A percentile compares a stretch with the other conserved stretches of the same genome.
These are phyloP conservation scores for Nicotiana attenuata DNA, from an alignment of 257 asterid species.

Conservation along the genomic window DNA sequence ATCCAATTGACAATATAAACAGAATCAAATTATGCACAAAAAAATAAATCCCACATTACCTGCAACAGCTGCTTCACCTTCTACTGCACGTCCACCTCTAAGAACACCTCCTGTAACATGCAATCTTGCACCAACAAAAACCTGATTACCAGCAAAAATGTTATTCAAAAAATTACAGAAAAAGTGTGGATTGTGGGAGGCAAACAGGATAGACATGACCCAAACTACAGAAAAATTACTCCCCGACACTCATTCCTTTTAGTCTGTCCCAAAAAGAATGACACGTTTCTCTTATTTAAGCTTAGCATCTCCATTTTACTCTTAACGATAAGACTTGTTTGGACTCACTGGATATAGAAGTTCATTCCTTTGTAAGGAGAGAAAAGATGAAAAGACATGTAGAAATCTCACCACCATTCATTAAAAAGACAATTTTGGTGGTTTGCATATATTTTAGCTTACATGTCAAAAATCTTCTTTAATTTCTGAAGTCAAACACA, in stretches of 20 bases:
- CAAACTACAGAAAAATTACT: neutral
- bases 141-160: conserved; percentile 40
- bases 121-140: conserved; percentile 95
- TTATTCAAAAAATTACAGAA: neutral
- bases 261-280: neutral
- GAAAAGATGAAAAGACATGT: neutral
- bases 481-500: neutral
- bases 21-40: neutral
- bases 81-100: conserved; percentile 96
- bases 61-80: conserved; percentile 85
- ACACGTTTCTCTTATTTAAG: neutral
- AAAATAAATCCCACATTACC: conserved; percentile 36
- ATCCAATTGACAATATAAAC: neutral
- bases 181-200: neutral
- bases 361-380: neutral
- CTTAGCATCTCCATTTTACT: neutral
- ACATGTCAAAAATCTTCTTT: neutral
- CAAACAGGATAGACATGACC: conserved; percentile 1
- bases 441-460: neutral
- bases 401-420: neutral
- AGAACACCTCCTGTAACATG: conserved; percentile 98
- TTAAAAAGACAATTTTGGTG: neutral
- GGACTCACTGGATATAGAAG: neutral
- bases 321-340: neutral
- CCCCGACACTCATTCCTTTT: neutral